Percentiles rank a stretch among this genome's conserved stretches.
Conservation (phyloP, 2,329 filamentous ascomycete species). For the Exophiala sp. region DNA sequence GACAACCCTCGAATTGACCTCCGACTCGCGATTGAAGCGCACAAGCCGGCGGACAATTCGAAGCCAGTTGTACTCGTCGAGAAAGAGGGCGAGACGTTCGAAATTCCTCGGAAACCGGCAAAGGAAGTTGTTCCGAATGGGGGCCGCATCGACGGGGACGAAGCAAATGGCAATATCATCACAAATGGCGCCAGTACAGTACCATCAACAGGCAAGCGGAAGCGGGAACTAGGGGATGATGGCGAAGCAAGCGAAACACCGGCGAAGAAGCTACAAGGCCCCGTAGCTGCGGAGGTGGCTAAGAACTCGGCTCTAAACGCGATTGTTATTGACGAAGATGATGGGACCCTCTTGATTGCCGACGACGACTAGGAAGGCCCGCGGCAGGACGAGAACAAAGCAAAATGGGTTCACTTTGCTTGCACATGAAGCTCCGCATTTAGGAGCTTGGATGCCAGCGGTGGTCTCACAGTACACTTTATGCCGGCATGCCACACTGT, state of each 20-base stretch:
- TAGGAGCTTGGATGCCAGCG: too few relatives aligned
- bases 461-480: too few relatives aligned
- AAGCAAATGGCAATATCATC: slow-evolving; percentile 9
- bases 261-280: slow-evolving; percentile 24
- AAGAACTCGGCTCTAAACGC: slow-evolving; percentile 12
- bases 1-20: slow-evolving; percentile 66
- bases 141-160: slow-evolving; percentile 4
- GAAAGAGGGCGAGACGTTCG: slow-evolving; percentile 32
- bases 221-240: slow-evolving; percentile 23
- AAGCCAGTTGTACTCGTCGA: slow-evolving; percentile 38
- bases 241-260: slow-evolving; percentile 15
- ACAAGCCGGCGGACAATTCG: slow-evolving; percentile 32
- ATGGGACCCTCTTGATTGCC: slow-evolving; percentile 25
- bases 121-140: slow-evolving; percentile 20
- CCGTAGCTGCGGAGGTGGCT: background rate
- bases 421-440: too few relatives aligned
- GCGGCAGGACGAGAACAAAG: too few relatives aligned
- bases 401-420: too few relatives aligned
- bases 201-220: slow-evolving; percentile 17
- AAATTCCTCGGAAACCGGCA: slow-evolving; percentile 46
- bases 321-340: slow-evolving; percentile 21
- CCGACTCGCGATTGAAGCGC: slow-evolving; percentile 50
- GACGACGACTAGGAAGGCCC: slow-evolving; percentile 7
- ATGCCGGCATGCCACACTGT: too few relatives aligned
- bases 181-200: slow-evolving; percentile 8